Percentiles rank a stretch among this genome's conserved stretches.
phyloP scores from a whole-genome alignment of 495 filamentous ascomycete genomes.

The Xylaria sp. region DNA sequence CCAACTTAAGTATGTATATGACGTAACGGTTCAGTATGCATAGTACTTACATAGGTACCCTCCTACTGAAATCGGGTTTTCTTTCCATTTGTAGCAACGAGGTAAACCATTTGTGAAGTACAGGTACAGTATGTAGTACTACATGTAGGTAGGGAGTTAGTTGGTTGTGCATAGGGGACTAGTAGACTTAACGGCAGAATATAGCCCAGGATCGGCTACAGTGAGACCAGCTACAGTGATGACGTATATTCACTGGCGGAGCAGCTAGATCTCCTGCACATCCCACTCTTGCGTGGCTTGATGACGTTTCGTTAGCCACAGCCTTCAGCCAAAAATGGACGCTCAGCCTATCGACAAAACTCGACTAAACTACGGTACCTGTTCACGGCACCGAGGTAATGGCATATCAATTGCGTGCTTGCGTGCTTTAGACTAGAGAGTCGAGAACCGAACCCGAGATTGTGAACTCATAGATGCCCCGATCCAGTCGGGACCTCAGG shows the following conservation, averaged over 20 bases:
- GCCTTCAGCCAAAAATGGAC: background rate
- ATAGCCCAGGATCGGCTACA: slow-evolving; percentile 9
- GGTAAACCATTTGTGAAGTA: background rate
- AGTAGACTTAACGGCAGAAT: background rate
- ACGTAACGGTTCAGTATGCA: background rate
- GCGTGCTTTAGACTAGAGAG: background rate
- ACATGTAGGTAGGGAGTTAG: too few species aligned
- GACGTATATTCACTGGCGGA: slow-evolving; percentile 1
- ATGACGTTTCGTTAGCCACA: slow-evolving; percentile 20
- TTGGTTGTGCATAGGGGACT: background rate
- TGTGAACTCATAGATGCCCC: background rate
- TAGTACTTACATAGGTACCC: background rate
- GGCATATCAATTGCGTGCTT: background rate
- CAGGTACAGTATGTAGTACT: too few species aligned
- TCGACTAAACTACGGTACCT: background rate
- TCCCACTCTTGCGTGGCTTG: slow-evolving; percentile 19
- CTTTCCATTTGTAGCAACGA: background rate
- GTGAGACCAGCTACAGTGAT: slow-evolving; percentile 8
- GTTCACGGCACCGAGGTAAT: background rate
- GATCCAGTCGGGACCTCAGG: too few species aligned
- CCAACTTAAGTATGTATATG: too few species aligned
- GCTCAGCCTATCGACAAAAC: background rate
- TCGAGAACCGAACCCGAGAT: background rate
- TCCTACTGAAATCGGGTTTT: background rate
- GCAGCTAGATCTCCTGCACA: slow-evolving; percentile 15